Conservation (phyloP, 352 stramenopile species). For the Globisporangium barbulae region DNA sequence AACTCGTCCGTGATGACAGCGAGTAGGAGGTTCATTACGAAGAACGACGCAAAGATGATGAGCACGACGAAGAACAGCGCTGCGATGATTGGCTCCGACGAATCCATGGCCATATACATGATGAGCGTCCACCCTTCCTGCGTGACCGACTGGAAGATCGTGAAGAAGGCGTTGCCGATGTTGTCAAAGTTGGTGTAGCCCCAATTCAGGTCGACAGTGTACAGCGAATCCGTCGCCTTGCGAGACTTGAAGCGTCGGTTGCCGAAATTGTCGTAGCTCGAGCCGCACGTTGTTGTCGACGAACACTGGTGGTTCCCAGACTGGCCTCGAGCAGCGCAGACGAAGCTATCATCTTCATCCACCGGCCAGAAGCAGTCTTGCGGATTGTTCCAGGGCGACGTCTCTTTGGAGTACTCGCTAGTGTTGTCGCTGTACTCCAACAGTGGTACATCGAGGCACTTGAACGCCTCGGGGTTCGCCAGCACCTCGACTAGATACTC, state of each 20-base stretch:
- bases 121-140: constrained; percentile 92
- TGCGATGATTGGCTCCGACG: constrained; percentile 50
- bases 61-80: constrained; percentile 88
- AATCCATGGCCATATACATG: constrained; percentile 89
- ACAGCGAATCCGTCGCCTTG: constrained; percentile 51
- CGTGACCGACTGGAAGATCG: constrained; percentile 93
- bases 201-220: constrained; percentile 68
- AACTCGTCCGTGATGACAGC: constrained; percentile 92
- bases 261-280: constrained; percentile 66
- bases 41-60: constrained; percentile 91
- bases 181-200: constrained; percentile 94
- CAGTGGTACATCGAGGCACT: constrained; percentile 32
- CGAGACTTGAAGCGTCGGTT: constrained; percentile 56
- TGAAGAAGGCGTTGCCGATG: constrained; percentile 86
- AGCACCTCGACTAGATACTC: constrained; percentile 47
- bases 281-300: constrained; percentile 41
- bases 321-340: constrained; percentile 56
- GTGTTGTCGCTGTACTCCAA: constrained; percentile 53
- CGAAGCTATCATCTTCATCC: constrained; percentile 64
- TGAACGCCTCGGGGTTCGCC: constrained; percentile 29
- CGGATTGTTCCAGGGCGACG: constrained; percentile 54
- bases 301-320: constrained; percentile 54
- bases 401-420: constrained; percentile 52
- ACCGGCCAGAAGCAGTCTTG: constrained; percentile 93
- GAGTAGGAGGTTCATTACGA: constrained; percentile 92